Evolutionary conservation across 345 rosid genomes (phyloP).

Genomic region (Pseudoturritis turrita): DNA sequence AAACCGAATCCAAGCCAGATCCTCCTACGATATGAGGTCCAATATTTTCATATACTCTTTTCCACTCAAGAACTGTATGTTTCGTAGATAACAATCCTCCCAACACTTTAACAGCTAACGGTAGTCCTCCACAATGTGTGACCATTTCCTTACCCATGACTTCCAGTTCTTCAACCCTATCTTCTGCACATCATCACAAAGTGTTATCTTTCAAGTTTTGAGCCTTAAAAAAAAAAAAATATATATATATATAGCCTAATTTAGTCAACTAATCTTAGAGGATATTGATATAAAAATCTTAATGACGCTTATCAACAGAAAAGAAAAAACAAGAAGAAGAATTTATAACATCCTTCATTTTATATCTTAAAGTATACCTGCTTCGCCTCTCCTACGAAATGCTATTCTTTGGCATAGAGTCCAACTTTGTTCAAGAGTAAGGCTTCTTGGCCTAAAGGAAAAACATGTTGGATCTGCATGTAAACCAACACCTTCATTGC

Average conservation of each 20-base stretch:
- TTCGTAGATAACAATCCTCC: neutral
- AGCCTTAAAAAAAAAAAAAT: neutral
- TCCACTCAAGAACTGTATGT: neutral
- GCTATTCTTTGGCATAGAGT: constrained; percentile 32
- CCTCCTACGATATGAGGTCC: neutral
- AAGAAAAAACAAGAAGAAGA: neutral
- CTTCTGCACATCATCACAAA: neutral
- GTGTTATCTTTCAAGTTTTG: neutral
- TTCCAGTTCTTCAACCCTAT: neutral
- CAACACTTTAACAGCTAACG: neutral
- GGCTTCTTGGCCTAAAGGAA: neutral
- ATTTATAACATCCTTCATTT: neutral
- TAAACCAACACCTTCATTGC: constrained; percentile 25
- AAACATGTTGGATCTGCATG: constrained; percentile 8
- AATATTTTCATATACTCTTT: neutral
- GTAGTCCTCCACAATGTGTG: neutral
- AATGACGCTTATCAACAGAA: no score
- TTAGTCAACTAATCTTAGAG: neutral
- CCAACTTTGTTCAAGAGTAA: constrained; percentile 32
- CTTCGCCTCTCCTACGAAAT: constrained; percentile 1
- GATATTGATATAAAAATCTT: neutral
- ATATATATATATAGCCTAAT: neutral
- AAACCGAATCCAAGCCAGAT: neutral
- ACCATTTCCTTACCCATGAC: neutral
- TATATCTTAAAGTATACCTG: constrained; percentile 4